phyloP scores from a whole-genome alignment of 2,329 filamentous ascomycete genomes.

The Penicillium sumatraense region DNA sequence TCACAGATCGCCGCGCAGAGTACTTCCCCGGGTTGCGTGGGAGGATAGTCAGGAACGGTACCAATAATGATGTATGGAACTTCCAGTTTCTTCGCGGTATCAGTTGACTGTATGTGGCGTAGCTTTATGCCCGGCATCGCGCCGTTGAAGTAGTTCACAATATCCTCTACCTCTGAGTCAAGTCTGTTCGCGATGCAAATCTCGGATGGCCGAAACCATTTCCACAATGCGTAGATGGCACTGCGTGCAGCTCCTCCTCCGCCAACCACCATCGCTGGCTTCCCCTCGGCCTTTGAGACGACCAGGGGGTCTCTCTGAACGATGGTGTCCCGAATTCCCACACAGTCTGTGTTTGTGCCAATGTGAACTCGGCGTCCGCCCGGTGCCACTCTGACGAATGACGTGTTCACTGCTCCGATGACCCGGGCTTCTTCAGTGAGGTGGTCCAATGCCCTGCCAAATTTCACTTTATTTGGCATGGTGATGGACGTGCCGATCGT shows the following conservation, averaged over 20 bases:
- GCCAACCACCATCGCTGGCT: slow-evolving; percentile 24
- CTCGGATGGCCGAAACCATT: slow-evolving; percentile 21
- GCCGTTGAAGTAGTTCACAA: slow-evolving; percentile 16
- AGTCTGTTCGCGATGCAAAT: slow-evolving; percentile 29
- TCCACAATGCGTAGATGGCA: slow-evolving; percentile 27
- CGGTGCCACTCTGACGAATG: slow-evolving; percentile 49
- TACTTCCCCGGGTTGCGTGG: slow-evolving; percentile 20
- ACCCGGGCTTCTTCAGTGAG: slow-evolving; percentile 62
- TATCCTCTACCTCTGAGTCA: slow-evolving; percentile 23
- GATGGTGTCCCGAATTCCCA: slow-evolving; percentile 66
- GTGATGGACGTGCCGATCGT: slow-evolving; percentile 67
- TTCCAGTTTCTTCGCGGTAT: neutral
- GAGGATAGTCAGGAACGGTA: slow-evolving; percentile 25
- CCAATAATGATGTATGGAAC: slow-evolving; percentile 24
- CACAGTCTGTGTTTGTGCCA: slow-evolving; percentile 77
- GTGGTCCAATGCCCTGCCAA: slow-evolving; percentile 70
- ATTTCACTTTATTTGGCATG: slow-evolving; percentile 79
- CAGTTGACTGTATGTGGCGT: neutral
- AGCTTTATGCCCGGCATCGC: slow-evolving; percentile 10
- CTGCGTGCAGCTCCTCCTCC: slow-evolving; percentile 26
- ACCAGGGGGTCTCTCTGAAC: slow-evolving; percentile 7
- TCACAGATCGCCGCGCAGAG: slow-evolving; percentile 8
- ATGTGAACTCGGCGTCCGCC: slow-evolving; percentile 48
- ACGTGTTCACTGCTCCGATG: slow-evolving; percentile 26
- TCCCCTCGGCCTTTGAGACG: neutral